Conservation (phyloP, 2,329 filamentous ascomycete species). For the Fusarium palustre region DNA sequence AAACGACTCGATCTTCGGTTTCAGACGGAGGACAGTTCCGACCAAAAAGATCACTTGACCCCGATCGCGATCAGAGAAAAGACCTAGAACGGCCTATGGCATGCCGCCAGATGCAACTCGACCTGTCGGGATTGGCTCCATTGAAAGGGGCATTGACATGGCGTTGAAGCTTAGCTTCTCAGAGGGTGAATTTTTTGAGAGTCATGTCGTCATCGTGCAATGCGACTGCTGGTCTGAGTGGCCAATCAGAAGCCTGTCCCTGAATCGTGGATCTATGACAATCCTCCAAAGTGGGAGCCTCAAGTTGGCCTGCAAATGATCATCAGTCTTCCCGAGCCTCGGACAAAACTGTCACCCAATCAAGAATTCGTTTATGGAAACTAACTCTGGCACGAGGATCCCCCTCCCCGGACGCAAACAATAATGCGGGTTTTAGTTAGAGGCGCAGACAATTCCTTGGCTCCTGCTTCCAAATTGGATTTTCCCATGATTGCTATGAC, state of each 20-base stretch:
- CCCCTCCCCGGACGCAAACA: constrained; percentile 28
- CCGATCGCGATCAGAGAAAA: constrained; percentile 35
- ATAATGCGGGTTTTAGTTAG: constrained; percentile 9
- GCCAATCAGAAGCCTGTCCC: constrained; percentile 33
- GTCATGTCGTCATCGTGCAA: constrained; percentile 45
- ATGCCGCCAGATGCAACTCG: constrained; percentile 24
- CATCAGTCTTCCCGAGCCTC: constrained; percentile 35
- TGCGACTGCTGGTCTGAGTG: not conserved
- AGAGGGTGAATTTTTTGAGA: constrained; percentile 23
- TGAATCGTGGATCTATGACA: constrained; percentile 13
- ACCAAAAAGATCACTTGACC: constrained; percentile 28
- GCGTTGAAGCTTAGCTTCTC: constrained; percentile 11
- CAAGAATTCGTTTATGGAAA: not conserved
- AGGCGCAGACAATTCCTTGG: constrained; percentile 24
- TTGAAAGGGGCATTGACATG: constrained; percentile 16
- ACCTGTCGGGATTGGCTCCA: constrained; percentile 32
- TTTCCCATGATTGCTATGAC: constrained; percentile 31
- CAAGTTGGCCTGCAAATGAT: constrained; percentile 35
- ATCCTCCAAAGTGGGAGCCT: constrained; percentile 22
- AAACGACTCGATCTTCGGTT: constrained; percentile 38
- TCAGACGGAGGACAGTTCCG: constrained; percentile 13
- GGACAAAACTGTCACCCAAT: constrained; percentile 24
- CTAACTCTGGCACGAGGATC: constrained; percentile 8
- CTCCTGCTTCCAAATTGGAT: constrained; percentile 22
- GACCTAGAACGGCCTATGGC: constrained; percentile 27